A percentile compares a stretch with the other conserved stretches of the same genome.
Conservation (phyloP, 1,284 basidiomycete species). For the Malassezia cuniculi region DNA sequence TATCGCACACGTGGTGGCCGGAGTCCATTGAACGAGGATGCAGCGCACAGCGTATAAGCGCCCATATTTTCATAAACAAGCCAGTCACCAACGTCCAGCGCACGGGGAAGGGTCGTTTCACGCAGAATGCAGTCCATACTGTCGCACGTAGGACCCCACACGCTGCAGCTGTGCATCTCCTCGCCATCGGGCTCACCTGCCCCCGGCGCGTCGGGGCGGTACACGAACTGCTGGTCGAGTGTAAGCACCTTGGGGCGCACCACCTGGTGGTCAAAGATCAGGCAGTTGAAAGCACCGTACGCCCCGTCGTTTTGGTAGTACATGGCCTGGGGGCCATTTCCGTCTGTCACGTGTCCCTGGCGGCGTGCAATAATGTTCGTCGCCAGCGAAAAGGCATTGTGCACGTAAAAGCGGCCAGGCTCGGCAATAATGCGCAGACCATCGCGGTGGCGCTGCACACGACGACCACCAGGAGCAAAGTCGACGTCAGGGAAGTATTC, state of each 20-base stretch:
- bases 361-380: conserved; percentile 79
- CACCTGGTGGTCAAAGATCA: conserved; percentile 81
- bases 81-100: conserved; percentile 60
- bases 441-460: conserved; percentile 47
- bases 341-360: conserved; percentile 7
- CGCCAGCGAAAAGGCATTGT: conserved; percentile 76
- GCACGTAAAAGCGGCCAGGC: conserved; percentile 92
- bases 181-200: conserved; percentile 13
- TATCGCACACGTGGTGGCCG: conserved; percentile 45
- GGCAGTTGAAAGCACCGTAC: conserved; percentile 96
- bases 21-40: conserved; percentile 70
- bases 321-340: conserved; percentile 34
- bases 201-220: conserved; percentile 41
- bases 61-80: conserved; percentile 83
- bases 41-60: conserved; percentile 81
- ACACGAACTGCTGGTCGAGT: conserved; percentile 31
- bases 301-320: conserved; percentile 45
- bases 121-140: conserved; percentile 58
- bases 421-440: conserved; percentile 81
- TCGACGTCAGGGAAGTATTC: conserved; percentile 64
- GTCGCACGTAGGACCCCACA: conserved; percentile 68
- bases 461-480: conserved; percentile 36
- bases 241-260: conserved; percentile 70
- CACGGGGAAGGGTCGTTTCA: conserved; percentile 28
- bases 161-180: conserved; percentile 46